phyloP scores from a whole-genome alignment of 805 yeast species.

The Ogataea zsoltii region DNA sequence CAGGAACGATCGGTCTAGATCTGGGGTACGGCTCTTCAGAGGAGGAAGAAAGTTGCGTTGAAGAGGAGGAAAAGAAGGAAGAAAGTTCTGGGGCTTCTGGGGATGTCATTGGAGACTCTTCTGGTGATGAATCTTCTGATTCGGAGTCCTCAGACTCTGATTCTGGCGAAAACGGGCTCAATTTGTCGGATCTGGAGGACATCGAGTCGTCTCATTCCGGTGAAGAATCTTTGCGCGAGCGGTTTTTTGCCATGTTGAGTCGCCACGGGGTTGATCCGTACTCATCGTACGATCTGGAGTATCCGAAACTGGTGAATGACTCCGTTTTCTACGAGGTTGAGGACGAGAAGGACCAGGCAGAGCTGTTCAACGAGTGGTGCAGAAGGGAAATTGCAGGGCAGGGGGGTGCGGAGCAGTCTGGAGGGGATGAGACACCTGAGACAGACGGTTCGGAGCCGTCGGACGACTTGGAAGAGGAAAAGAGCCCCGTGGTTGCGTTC shows the following conservation, averaged over 20 bases:
- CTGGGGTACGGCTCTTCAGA: constrained; percentile 8
- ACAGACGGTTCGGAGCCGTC: no score
- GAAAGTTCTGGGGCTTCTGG: no score
- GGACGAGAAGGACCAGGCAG: constrained; percentile 16
- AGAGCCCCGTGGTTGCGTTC: constrained; percentile 7
- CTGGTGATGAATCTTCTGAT: no score
- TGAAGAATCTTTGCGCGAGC: constrained; percentile 3
- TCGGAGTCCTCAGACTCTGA: constrained; percentile 3
- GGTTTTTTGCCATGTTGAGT: constrained; percentile 18
- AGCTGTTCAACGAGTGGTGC: constrained; percentile 28
- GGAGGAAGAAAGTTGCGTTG: constrained; percentile 1
- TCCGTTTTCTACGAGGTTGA: constrained; percentile 28
- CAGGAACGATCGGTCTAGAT: neutral
- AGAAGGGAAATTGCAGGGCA: neutral
- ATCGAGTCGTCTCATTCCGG: neutral
- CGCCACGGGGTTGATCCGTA: constrained; percentile 20
- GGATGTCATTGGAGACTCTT: no score
- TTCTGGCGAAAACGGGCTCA: constrained; percentile 15
- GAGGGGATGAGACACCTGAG: neutral
- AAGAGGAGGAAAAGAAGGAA: constrained; percentile 1
- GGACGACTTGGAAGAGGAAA: constrained; percentile 3
- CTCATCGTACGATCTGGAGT: constrained; percentile 27
- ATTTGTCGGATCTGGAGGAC: constrained; percentile 19
- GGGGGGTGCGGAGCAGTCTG: neutral
- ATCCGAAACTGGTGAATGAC: constrained; percentile 18